These are phyloP conservation scores for Penicillium lividum DNA, from an alignment of 495 filamentous ascomycete genomes.

Conservation along the genomic window DNA sequence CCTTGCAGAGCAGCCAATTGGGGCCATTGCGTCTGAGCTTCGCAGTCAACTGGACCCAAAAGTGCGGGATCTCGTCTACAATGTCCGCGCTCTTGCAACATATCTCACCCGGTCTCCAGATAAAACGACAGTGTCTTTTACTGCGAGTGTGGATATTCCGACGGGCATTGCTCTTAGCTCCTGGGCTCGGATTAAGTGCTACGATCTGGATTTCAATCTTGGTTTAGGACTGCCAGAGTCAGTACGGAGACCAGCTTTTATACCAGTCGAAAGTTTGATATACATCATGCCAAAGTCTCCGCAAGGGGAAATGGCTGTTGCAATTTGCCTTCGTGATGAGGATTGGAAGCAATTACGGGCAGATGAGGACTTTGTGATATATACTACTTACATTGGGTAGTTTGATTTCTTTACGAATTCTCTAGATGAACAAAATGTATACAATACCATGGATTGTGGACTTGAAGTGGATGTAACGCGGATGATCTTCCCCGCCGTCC, in stretches of 20 bases:
- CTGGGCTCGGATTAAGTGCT: constrained; percentile 51
- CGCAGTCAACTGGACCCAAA: constrained; percentile 44
- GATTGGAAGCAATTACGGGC: constrained; percentile 40
- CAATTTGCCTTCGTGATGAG: constrained; percentile 47
- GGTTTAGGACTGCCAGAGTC: constrained; percentile 50
- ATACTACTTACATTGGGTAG: constrained; percentile 36
- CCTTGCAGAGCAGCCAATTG: constrained; percentile 37
- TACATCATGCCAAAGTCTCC: constrained; percentile 47
- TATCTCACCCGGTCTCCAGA: constrained; percentile 33
- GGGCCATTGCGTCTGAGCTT: constrained; percentile 42
- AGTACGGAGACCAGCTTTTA: constrained; percentile 52
- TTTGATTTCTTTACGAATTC: not conserved
- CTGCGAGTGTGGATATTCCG: constrained; percentile 30
- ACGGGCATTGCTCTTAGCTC: constrained; percentile 54
- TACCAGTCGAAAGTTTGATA: constrained; percentile 46
- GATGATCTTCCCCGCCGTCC: constrained; percentile 7
- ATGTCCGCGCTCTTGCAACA: constrained; percentile 46
- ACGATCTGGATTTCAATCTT: constrained; percentile 49
- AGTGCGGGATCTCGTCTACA: constrained; percentile 31
- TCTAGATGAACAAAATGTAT: not conserved
- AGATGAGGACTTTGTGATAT: constrained; percentile 40
- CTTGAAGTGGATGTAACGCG: not conserved
- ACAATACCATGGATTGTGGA: not conserved
- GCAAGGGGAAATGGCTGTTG: constrained; percentile 42
- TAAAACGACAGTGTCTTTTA: constrained; percentile 30